Base-by-base conservation (phyloP, 1,284 basidiomycete genomes). In the Irpex sp. region DNA sequence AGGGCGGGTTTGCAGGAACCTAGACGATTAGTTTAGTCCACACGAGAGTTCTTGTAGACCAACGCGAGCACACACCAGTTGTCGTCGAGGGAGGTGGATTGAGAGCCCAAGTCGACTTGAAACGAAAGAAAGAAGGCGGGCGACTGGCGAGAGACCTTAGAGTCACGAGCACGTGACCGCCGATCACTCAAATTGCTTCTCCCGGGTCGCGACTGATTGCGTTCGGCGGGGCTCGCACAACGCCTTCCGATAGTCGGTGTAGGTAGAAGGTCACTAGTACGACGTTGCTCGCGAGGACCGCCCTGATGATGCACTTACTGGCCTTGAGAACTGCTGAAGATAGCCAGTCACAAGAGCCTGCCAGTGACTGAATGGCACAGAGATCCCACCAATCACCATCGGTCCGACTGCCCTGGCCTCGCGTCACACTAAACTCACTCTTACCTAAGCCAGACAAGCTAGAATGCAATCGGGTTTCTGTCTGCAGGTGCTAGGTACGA, bases 121-220 rank as follows among this genome's bases (percentile, higher is more conserved):
- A 61, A 61, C 60, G 51, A 26, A 55, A 55, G 53, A 55, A 55
- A 55, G 53, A 55, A 36, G 33, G 9, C 53, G 15, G 17, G 31
- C 39, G 53, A 9, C 21, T 21, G 9, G 49, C 49, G 21, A 55
- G 53, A 31, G 53, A 4, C 35, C 3, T 5, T 7, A 17, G 53
- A 37, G 50, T 8, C 50, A n/a, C 49, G 50, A 33, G 59, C 60
- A 61, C 60, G 60, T 61, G 60, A 61, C 26, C 31, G 60, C 9
- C 53, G 17, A 55, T 55, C 53, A 55, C 53, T 31, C 53, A 55
- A 55, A 26, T 55, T 55, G 33, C 11, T 21, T 55, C 19, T 19
- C 50, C 50, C 17, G 50, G 15, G 46, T 47, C 46, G 46, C 46
- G 15, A 15, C 17, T 47, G 17, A 47, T 47, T 47, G 13, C 9